Base-by-base conservation (phyloP, 768 basidiomycete genomes). In the Suillus paluster region DNA sequence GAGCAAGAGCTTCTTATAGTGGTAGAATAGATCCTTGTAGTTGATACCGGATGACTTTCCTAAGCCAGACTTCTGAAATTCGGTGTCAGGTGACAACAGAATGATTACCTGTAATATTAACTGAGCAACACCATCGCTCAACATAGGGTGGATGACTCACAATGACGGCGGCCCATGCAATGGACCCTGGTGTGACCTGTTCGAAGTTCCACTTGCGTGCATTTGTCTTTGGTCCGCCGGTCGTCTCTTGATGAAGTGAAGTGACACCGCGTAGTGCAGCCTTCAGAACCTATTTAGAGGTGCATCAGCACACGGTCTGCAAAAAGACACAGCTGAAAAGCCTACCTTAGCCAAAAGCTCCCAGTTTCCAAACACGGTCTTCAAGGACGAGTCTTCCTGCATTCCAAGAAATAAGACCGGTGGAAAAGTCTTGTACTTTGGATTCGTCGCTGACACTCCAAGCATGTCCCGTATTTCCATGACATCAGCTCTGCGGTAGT, bases 281-380 rank as follows among this genome's bases (percentile, higher is more conserved):
- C 36, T 53, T 58, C 45, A 58, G 27, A 42, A 58, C 14, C 23
- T 25, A 58, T 58, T 58, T 36, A 36, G 34, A 36, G 34, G 34
- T 36, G 34, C 34, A 10, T 36, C 34, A 19, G 23, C 55, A 27
- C 25, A 17, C 5, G 50, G 17, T n/a, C 27, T 30, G 52, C n/a
- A 53, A 19, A 14, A 53, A 15, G 52, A 17, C 27, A 58, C 14
- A 17, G 23, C 36, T 42, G 38, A 44, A n/a, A 41, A 21, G 27
- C 42, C 12, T 44, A 58, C 57, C 33, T 42, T 44, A 44, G 57
- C 57, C n/a, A 58, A 44, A 33, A 44, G 39, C 30, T 44, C 21
- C 57, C 57, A 58, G 57, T 58, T 58, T 25, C 57, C 42, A 27
- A 58, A 58, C 44, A 59, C 25, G 14, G 30, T 48, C 11, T 59